phyloP scores from a whole-genome alignment of 371 early-diverging fungal species.

The Mortierella sp. region DNA sequence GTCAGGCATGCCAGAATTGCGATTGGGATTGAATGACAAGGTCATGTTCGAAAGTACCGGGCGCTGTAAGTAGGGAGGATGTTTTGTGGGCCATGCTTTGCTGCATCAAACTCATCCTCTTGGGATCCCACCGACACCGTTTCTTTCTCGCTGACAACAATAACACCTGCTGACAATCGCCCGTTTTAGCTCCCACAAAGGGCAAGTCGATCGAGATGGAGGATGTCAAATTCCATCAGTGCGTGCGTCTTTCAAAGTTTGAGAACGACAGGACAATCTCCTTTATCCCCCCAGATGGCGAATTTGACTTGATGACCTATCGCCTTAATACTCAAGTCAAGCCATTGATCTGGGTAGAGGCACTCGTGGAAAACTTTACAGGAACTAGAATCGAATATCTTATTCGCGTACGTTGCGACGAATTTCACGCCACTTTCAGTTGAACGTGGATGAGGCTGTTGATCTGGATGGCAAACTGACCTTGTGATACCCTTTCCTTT shows the following conservation, averaged over 20 bases:
- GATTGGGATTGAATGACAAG: slow-evolving; percentile 98
- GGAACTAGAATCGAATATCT: slow-evolving; percentile 96
- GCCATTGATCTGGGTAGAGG: slow-evolving; percentile 97
- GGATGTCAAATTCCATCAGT: slow-evolving; percentile 99
- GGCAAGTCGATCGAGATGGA: slow-evolving; percentile 99
- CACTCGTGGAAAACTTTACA: slow-evolving; percentile 90
- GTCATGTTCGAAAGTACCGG: slow-evolving; percentile 97
- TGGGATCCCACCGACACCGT: too few relatives aligned
- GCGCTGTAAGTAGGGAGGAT: slow-evolving; percentile 73
- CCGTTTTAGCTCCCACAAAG: slow-evolving; percentile 65
- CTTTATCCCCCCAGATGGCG: slow-evolving; percentile 99
- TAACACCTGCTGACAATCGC: neutral
- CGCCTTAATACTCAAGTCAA: slow-evolving; percentile 96
- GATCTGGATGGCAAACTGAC: neutral
- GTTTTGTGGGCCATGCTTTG: too few relatives aligned
- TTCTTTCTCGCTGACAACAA: neutral
- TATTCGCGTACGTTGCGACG: slow-evolving; percentile 75
- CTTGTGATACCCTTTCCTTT: too few relatives aligned
- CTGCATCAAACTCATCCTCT: too few relatives aligned
- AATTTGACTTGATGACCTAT: slow-evolving; percentile 99
- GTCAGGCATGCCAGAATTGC: slow-evolving; percentile 98
- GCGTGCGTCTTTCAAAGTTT: slow-evolving; percentile 95
- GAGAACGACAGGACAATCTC: slow-evolving; percentile 98
- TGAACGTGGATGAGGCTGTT: too few relatives aligned
- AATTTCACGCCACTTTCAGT: too few relatives aligned